Base-by-base conservation (phyloP, 2,329 filamentous ascomycete genomes). In the Albophoma yamanashiensis region DNA sequence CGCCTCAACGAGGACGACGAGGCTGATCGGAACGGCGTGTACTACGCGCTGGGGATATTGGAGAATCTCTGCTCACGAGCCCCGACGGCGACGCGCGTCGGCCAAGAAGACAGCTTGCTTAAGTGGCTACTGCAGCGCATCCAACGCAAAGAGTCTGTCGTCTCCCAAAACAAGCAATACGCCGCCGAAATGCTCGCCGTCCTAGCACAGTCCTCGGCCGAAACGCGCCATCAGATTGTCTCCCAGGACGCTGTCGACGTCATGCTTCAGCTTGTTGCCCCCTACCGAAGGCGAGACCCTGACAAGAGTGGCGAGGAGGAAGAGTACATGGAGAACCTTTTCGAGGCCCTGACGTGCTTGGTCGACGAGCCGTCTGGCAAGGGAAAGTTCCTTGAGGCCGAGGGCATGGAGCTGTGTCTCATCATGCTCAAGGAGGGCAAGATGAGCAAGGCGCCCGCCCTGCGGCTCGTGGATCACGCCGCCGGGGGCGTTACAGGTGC, bases 101-200 rank as follows among this genome's bases (percentile, higher is more conserved):
- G 87, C 4, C 76, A 82, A 61, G 84, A 93, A 62, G 83, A 85
- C 7, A 78, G 76, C 9, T 76, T 96, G 0, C 71, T 97, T 9
- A 77, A 82, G 53, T 97, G 91, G 91, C 81, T 99, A 3, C 77
- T 96, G 42, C 75, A 80, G 57, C 84, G 94, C 57, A 88, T 91
- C 63, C 85, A 89, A 65, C 81, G 79, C 60, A 81, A 82, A 57
- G 91, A 96, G 71, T 77, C 76, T 4, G 78, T 79, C 0, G 84
- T 95, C 0, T 81, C 85, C 6, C 94, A 99, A 71, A 99, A 99
- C 71, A 96, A 94, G 71, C 93, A 97, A 71, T 99, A 97, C 71
- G 84, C 92, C 0, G 91, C 93, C 20, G 94, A 99, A 74, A 84
- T 97, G 9, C 79, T 99, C 3, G 92, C 93, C 15, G 94, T 99